phyloP scores from a whole-genome alignment of 495 filamentous ascomycete species.

The Tuber brumale region DNA sequence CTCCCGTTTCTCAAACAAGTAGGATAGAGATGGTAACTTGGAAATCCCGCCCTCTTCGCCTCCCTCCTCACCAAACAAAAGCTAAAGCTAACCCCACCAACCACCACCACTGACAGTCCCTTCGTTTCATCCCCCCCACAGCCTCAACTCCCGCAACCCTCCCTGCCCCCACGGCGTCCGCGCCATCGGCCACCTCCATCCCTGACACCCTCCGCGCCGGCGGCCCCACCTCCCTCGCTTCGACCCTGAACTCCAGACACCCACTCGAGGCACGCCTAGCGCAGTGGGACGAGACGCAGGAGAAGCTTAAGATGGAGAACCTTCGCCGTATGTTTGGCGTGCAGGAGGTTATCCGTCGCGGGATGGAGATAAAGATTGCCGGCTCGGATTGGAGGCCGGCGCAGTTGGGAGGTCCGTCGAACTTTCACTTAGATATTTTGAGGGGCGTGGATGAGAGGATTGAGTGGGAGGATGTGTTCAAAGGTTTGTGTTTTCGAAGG shows the following conservation, averaged over 20 bases:
- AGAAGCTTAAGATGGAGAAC: conserved; percentile 75
- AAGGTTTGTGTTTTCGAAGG: conserved; percentile 42
- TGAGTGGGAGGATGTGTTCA: conserved; percentile 89
- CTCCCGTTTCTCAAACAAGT: background rate
- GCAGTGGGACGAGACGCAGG: conserved; percentile 77
- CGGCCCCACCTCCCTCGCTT: conserved; percentile 47
- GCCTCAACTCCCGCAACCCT: conserved; percentile 54
- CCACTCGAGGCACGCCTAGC: conserved; percentile 84
- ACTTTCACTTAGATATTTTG: conserved; percentile 64
- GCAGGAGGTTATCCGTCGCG: conserved; percentile 85
- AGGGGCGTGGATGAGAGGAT: conserved; percentile 66
- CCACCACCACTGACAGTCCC: conserved; percentile 56
- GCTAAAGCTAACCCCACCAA: conserved; percentile 10
- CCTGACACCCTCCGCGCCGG: conserved; percentile 86
- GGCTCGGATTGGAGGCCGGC: conserved; percentile 46
- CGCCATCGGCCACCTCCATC: conserved; percentile 82
- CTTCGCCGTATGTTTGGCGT: conserved; percentile 82
- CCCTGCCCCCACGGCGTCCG: conserved; percentile 52
- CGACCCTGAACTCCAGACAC: conserved; percentile 52
- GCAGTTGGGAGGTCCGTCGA: conserved; percentile 44
- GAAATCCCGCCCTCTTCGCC: background rate
- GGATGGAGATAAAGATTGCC: conserved; percentile 84
- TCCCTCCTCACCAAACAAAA: background rate
- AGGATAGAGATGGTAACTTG: background rate
- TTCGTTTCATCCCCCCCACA: conserved; percentile 73